Base-by-base conservation (phyloP, 2,329 filamentous ascomycete genomes). In the Trichoderma simmonsii region DNA sequence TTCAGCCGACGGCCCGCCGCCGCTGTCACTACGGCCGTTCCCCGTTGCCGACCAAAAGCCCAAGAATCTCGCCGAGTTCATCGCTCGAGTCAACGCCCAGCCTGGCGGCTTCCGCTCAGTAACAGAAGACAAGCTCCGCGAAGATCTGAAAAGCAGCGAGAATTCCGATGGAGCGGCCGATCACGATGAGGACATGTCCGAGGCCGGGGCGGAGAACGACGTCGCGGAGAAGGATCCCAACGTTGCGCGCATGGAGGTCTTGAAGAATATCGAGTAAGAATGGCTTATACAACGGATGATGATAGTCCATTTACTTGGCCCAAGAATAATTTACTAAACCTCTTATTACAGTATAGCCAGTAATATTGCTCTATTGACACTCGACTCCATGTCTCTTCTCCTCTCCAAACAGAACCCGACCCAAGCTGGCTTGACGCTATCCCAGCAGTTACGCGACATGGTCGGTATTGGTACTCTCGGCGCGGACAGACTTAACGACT, bases 351-450 rank as follows among this genome's bases (percentile, higher is more conserved):
- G 81, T 54, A 75, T 82, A 61, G 81, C 81, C 32, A 77, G 78
- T 71, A 88, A 91, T 75, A 87, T 89, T 69, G 87, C 91, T 54
- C 85, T 92, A 78, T 86, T 93, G 73, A 90, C 91, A 7, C 89
- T 97, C 77, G 93, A 97, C 80, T 93, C 95, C 77, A 83, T 97
- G 71, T 97, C 94, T 34, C 87, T 97, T 7, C 86, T 97, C 1
- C 85, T 96, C 18, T 93, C 93, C n/a, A 95, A 94, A 79, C 89
- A 96, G 78, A 86, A 86, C n/a, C 92, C 93, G 0, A 88, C 87
- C 9, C 89, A 91, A 74, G 93, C 91, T 6, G 86, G 90, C 75
- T 81, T 85, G 61, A 93, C 93, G 5, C 87, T 97, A 73, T 94
- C 92, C 1, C 86, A 89, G 15, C 86, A 85, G 24, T 84, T 97